Base-by-base conservation (phyloP, 2,329 filamentous ascomycete genomes). In the Aspergillus jensenii region DNA sequence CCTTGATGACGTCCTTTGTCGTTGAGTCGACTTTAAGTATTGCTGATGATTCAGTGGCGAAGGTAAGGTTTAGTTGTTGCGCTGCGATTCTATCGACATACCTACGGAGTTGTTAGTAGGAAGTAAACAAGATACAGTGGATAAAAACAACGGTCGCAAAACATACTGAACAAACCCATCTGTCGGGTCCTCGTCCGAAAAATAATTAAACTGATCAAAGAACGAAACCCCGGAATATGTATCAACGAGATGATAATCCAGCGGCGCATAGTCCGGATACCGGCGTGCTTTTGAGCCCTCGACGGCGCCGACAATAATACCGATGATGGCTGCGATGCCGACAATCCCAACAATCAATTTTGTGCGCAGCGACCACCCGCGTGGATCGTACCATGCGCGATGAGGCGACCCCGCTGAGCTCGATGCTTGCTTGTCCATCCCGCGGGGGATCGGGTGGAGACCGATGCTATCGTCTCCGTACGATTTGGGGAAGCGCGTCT, bases 1-100 rank as follows among this genome's bases (percentile, higher is more conserved):
- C 86, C 0, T 79, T 84, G 3, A 80, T 80, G 17, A 84, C 81
- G 61, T 85, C 81, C 8, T 79, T 79, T 15, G 86, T 82, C 2
- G 78, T 79, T 11, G 84, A 86, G 68, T 89, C 87, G 50, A 89
- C 87, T 44, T 76, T 78, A 31, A 90, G 69, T 17, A 89, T 65
- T 9, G 85, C 86, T 0, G 82, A 78, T 40, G 74, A 72, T 1
- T 76, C 65, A 1, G 81, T 80, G 6, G 85, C 83, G 64, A 84
- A 84, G 0, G 87, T 89, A 33, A 90, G 79, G 72, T 90, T 90
- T 6, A 74, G 58, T 14, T 52, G 51, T 2, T 49, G 59, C 1
- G 76, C 71, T 1, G 75, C 70, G 1, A 67, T 56, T 46, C 69
- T 65, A 61, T 76, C 71, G 19, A 82, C 78, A 62, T 78, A 82